Evolutionary conservation across 176 grass and related monocot genomes (phyloP).

Genomic region (Lolium rigidum): DNA sequence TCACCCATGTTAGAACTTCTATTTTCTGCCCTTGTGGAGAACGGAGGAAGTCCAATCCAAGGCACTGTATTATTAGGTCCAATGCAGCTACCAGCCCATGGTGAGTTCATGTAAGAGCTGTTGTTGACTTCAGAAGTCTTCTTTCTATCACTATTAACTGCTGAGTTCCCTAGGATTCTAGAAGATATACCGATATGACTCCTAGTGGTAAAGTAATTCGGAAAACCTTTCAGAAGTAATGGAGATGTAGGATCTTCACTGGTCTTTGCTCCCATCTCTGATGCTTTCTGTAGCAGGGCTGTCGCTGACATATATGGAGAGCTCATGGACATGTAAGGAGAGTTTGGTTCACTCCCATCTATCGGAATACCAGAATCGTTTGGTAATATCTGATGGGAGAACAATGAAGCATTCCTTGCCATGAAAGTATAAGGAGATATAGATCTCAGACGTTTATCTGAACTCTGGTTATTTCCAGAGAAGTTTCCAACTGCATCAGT

Average conservation of each 20-base stretch:
- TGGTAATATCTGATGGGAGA: slow-evolving; percentile 13
- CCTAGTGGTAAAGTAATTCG: slow-evolving; percentile 22
- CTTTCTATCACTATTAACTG: slow-evolving; percentile 26
- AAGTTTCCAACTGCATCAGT: slow-evolving; percentile 17
- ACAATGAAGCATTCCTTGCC: slow-evolving; percentile 10
- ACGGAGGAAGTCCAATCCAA: slow-evolving; percentile 5
- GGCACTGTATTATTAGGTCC: neutral
- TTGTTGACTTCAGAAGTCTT: slow-evolving; percentile 2
- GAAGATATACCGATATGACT: slow-evolving; percentile 11
- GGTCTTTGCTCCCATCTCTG: slow-evolving; percentile 35
- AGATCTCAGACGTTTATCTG: neutral
- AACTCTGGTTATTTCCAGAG: slow-evolving; percentile 15
- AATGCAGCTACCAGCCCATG: slow-evolving; percentile 20
- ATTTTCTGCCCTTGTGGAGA: slow-evolving; percentile 32
- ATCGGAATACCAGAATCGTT: neutral
- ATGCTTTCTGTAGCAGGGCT: slow-evolving; percentile 30
- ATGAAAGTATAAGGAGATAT: slow-evolving; percentile 23
- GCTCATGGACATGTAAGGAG: slow-evolving; percentile 31
- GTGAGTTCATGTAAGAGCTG: slow-evolving; percentile 6
- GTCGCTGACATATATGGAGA: slow-evolving; percentile 31
- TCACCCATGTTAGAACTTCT: slow-evolving; percentile 26
- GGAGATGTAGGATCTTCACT: slow-evolving; percentile 11
- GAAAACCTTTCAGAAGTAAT: slow-evolving; percentile 29
- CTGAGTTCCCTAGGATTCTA: neutral
- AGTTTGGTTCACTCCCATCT: slow-evolving; percentile 24